A percentile compares a stretch with the other conserved stretches of the same genome.
Conservation (phyloP, 106 monocot species). For the Platanthera zijinensis region DNA sequence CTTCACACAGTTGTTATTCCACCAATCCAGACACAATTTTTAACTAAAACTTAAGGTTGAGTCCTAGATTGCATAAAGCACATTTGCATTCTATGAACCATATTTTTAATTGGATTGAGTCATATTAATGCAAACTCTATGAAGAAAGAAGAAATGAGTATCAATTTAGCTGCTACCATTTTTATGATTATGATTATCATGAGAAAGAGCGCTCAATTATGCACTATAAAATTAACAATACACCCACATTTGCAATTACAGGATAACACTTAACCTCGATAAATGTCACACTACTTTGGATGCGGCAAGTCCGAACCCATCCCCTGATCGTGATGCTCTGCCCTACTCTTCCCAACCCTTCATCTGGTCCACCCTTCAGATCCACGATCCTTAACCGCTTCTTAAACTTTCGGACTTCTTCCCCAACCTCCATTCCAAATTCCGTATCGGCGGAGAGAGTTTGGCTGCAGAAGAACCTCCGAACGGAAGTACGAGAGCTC, state of each 20-base stretch:
- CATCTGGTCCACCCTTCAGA: slow-evolving; percentile 65
- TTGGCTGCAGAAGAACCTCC: slow-evolving; percentile 38
- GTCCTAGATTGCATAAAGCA: neutral
- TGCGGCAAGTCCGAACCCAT: slow-evolving; percentile 86
- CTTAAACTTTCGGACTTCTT: slow-evolving; percentile 52
- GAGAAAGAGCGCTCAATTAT: neutral
- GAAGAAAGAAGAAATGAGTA: neutral
- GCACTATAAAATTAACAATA: neutral
- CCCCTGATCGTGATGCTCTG: slow-evolving; percentile 59
- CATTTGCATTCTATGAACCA: neutral
- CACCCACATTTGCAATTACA: neutral
- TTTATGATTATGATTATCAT: neutral
- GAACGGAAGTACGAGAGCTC: neutral
- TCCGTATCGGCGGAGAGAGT: slow-evolving; percentile 24
- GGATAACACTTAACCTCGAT: slow-evolving; percentile 56
- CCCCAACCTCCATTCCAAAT: slow-evolving; percentile 4
- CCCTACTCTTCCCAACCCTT: slow-evolving; percentile 53
- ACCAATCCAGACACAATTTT: too few relatives aligned
- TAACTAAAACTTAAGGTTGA: too few relatives aligned
- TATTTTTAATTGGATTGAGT: neutral
- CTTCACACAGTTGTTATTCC: too few relatives aligned
- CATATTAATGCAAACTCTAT: neutral
- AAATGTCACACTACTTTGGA: slow-evolving; percentile 84
- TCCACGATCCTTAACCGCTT: slow-evolving; percentile 59
- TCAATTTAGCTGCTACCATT: neutral